Percentiles rank a stretch among this genome's conserved stretches.
Evolutionary conservation across 2,329 filamentous ascomycete species (phyloP).

Genomic region (Calonectria hongkongensis): DNA sequence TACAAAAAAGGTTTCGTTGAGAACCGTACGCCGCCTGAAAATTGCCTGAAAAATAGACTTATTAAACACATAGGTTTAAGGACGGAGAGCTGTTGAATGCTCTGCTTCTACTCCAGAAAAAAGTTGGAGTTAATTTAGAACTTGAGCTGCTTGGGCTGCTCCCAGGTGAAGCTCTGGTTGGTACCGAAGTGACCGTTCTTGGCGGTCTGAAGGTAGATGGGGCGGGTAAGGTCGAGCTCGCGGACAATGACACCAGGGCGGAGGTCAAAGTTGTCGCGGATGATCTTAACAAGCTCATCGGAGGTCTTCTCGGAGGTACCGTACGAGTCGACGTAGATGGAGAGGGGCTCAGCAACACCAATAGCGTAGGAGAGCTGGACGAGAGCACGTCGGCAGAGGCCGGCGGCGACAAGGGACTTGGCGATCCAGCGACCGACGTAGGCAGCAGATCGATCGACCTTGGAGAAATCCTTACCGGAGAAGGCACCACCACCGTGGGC

Average conservation of each 20-base stretch:
- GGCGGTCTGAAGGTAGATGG: constrained; percentile 98
- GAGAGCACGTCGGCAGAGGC: constrained; percentile 92
- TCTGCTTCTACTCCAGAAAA: constrained; percentile 53
- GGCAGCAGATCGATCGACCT: constrained; percentile 98
- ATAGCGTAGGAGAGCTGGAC: constrained; percentile 99
- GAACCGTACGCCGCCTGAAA: constrained; percentile 65
- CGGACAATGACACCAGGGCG: constrained; percentile 98
- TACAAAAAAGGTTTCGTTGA: constrained; percentile 66
- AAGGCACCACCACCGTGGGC: constrained; percentile 99
- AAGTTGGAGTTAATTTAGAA: constrained; percentile 76
- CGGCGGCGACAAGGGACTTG: constrained; percentile 94
- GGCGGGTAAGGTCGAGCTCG: constrained; percentile 94
- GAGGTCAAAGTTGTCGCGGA: constrained; percentile 97
- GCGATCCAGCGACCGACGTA: constrained; percentile 99
- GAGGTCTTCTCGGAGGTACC: constrained; percentile 93
- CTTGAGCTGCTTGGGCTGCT: constrained; percentile 96
- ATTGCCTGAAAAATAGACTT: constrained; percentile 62
- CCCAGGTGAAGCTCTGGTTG: constrained; percentile 98
- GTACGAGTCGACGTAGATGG: constrained; percentile 98
- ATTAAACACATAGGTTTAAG: constrained; percentile 61
- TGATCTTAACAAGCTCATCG: constrained; percentile 95
- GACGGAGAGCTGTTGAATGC: constrained; percentile 65
- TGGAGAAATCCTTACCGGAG: constrained; percentile 99
- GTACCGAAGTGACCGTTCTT: constrained; percentile 99
- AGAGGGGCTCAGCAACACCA: constrained; percentile 97